A percentile compares a stretch with the other conserved stretches of the same genome.
Evolutionary conservation across 441 rosid species (phyloP).

Genomic region (Erodium texanum): DNA sequence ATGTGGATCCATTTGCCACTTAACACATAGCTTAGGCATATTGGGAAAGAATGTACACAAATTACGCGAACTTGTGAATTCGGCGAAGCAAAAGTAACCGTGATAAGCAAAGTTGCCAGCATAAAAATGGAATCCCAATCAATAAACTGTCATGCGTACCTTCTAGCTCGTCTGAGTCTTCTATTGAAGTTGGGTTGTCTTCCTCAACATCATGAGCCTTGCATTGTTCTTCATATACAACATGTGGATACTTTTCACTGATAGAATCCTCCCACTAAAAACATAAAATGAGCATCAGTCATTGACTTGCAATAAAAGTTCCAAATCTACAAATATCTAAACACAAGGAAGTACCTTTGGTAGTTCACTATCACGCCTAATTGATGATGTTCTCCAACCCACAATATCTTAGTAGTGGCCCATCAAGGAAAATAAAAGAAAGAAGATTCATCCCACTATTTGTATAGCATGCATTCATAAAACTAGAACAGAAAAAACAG

Average conservation of each 20-base stretch:
- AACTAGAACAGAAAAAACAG: conserved; percentile 18
- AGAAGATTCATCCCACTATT: conserved; percentile 13
- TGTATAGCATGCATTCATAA: conserved; percentile 5
- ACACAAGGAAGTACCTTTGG: conserved; percentile 52
- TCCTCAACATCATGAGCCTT: conserved; percentile 43
- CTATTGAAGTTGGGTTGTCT: conserved; percentile 28
- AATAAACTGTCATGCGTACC: conserved; percentile 31
- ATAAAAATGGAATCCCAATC: background rate
- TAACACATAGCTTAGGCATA: no score
- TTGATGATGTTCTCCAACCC: conserved; percentile 97
- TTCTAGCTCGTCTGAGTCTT: conserved; percentile 57
- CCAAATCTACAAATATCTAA: background rate
- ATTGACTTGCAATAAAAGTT: conserved; percentile 4
- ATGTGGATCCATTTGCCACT: no score
- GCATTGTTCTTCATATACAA: conserved; percentile 83
- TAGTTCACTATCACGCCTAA: conserved; percentile 69
- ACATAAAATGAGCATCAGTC: conserved; percentile 9
- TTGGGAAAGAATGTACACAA: no score
- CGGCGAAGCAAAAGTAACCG: background rate
- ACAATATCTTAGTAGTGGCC: conserved; percentile 51
- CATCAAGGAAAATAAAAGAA: conserved; percentile 30
- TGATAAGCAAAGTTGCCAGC: background rate
- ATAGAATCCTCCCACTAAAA: conserved; percentile 58
- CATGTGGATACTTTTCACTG: conserved; percentile 73
- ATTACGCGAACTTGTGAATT: no score